phyloP scores from a whole-genome alignment of 2,329 filamentous ascomycete genomes.

The Stagonosporopsis vannaccii region DNA sequence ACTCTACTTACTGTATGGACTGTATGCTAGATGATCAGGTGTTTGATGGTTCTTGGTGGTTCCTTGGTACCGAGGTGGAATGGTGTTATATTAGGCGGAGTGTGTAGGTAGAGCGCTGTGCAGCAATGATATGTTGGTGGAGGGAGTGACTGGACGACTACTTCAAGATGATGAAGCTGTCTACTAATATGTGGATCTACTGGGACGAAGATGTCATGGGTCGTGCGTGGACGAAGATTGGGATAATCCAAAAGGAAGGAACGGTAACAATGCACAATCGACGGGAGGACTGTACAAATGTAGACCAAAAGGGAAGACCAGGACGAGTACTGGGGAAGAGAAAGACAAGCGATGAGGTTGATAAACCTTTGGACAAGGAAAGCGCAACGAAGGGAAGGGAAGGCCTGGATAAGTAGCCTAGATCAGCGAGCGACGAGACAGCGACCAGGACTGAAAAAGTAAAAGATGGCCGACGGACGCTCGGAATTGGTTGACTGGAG shows the following conservation, averaged over 20 bases:
- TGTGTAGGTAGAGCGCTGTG: conserved; percentile 30
- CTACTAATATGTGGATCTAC: conserved; percentile 48
- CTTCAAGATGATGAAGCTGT: conserved; percentile 49
- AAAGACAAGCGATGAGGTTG: conserved; percentile 52
- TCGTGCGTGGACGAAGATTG: conserved; percentile 36
- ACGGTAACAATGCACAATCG: conserved; percentile 46
- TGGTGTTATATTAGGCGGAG: conserved; percentile 37
- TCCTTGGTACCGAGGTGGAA: conserved; percentile 19
- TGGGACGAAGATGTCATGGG: conserved; percentile 42
- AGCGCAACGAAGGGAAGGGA: conserved; percentile 47
- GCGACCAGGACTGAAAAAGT: conserved; percentile 50
- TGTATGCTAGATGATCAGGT: conserved; percentile 16
- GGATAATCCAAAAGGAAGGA: conserved; percentile 48
- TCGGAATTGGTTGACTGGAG: conserved; percentile 48
- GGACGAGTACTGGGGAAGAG: conserved; percentile 43
- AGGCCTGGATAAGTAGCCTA: conserved; percentile 51
- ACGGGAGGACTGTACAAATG: conserved; percentile 41
- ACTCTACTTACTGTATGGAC: conserved; percentile 32
- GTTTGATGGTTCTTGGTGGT: conserved; percentile 21
- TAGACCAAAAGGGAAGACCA: conserved; percentile 48
- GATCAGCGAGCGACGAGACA: conserved; percentile 51
- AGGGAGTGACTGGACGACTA: conserved; percentile 53
- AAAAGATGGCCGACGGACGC: conserved; percentile 52
- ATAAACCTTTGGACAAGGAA: conserved; percentile 52
- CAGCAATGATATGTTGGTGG: conserved; percentile 33